Evolutionary conservation across 805 yeast genomes (phyloP).

Genomic region (Scheffersomyces spartinae): DNA sequence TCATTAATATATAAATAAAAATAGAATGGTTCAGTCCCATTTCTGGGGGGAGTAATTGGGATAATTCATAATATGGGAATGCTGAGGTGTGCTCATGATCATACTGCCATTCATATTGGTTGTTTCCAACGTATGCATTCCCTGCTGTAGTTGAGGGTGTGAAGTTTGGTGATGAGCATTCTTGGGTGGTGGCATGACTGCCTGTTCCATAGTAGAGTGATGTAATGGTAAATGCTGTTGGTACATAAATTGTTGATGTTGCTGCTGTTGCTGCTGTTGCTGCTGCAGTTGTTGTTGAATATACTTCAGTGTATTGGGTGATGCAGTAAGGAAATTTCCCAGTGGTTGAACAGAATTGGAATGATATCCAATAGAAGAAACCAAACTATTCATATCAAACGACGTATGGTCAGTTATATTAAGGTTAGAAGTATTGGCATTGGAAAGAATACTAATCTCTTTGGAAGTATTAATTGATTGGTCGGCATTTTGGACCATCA

Average conservation of each 20-base stretch:
- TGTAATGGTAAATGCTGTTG: slow-evolving; percentile 4
- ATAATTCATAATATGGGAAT: slow-evolving; percentile 16
- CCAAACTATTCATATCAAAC: slow-evolving; percentile 25
- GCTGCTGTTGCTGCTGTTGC: slow-evolving; percentile 3
- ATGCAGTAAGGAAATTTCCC: slow-evolving; percentile 2
- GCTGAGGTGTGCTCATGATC: slow-evolving; percentile 35
- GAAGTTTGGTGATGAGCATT: too few relatives aligned
- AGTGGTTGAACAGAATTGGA: slow-evolving; percentile 1
- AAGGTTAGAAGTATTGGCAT: slow-evolving; percentile 16
- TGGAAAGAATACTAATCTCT: slow-evolving; percentile 15
- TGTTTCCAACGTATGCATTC: slow-evolving; percentile 2
- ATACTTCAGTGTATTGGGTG: slow-evolving; percentile 6
- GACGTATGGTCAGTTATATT: slow-evolving; percentile 29
- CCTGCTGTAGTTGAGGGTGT: slow-evolving; percentile 6
- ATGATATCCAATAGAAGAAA: slow-evolving; percentile 21
- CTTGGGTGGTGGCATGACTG: slow-evolving; percentile 7
- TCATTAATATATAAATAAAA: background rate
- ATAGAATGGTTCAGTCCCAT: slow-evolving; percentile 1
- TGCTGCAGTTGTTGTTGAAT: slow-evolving; percentile 4
- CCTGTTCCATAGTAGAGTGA: slow-evolving; percentile 4
- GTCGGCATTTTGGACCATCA: too few relatives aligned
- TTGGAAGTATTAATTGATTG: slow-evolving; percentile 10
- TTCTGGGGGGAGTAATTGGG: slow-evolving; percentile 4
- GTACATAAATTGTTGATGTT: slow-evolving; percentile 3
- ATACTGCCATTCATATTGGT: slow-evolving; percentile 14